phyloP scores from a whole-genome alignment of 495 filamentous ascomycete genomes.

The Lepidopterella palustris region DNA sequence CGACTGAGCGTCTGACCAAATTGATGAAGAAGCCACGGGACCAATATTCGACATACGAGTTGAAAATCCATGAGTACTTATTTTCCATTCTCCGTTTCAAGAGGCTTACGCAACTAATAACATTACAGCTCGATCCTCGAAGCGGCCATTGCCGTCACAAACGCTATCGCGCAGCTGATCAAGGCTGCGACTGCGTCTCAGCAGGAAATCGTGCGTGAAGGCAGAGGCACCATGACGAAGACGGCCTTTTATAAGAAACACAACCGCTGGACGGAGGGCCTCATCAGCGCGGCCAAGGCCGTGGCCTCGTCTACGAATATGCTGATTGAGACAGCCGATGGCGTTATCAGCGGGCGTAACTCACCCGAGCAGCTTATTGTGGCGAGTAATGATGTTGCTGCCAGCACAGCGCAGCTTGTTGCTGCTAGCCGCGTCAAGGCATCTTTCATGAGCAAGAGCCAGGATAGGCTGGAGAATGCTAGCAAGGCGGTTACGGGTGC shows the following conservation, averaged over 20 bases:
- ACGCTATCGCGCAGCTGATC: constrained; percentile 90
- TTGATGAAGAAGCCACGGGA: constrained; percentile 91
- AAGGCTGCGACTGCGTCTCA: constrained; percentile 91
- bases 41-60: constrained; percentile 92
- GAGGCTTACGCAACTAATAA: background rate
- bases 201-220: constrained; percentile 95
- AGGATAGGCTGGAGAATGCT: constrained; percentile 82
- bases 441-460: constrained; percentile 92
- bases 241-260: constrained; percentile 99
- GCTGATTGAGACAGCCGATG: constrained; percentile 94
- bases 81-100: background rate
- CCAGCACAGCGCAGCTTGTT: constrained; percentile 91
- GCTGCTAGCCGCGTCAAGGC: constrained; percentile 95
- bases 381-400: constrained; percentile 92
- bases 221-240: constrained; percentile 75
- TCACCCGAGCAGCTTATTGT: constrained; percentile 96
- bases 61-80: constrained; percentile 72
- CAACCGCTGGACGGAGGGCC: constrained; percentile 93
- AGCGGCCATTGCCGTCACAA: constrained; percentile 92
- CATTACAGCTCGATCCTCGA: constrained; percentile 62
- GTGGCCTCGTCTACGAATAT: constrained; percentile 88
- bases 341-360: constrained; percentile 85
- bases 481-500: constrained; percentile 89
- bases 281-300: constrained; percentile 94
- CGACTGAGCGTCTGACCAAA: constrained; percentile 78